Evolutionary conservation across 768 basidiomycete species (phyloP), one percentile per base, ranked within the genome.

Genomic region (Piloderma croceum): DNA sequence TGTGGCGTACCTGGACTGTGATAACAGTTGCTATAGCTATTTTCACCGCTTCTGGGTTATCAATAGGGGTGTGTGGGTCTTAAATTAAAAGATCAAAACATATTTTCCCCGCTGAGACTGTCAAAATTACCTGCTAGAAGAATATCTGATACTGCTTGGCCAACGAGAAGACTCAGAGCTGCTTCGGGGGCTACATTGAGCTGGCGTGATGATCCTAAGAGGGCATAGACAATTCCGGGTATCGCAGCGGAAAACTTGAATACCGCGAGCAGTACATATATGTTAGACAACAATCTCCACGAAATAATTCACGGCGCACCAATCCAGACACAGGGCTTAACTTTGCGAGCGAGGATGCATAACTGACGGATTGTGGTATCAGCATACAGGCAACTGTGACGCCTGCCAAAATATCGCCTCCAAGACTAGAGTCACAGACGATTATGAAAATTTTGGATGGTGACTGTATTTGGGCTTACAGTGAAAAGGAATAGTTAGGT

Each of bases 121-220:
- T 87, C 7, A 96, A 67, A 1, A 93, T 81, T 2, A 92, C 92
- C 56, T 97, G n/a, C n/a, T n/a, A 73, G 73, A 7, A 84, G 70
- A 38, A 79, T 71, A 12, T 89, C 83, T 24, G 78, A 71, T 21
- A 96, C 70, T 3, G 90, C 81, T 62, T 94, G 91, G 5, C 92
- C 92, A 22, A 96, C 75, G 4, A 97, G 71, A 24, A 97, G 67
- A 46, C 83, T 87, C 7, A 96, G 68, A 1, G 92, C 81, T 2
- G 93, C 92, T 56, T 97, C 92, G 2, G 93, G 86, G 3, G 84
- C 90, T 27, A 89, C 85, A 47, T 83, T 88, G 7, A 89, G 73
- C 48, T 86, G 86, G 21, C 77, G 70, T 9, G 80, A 92, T 19
- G 85, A 88, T 13, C 93, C 93, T 4, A 96, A 73, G n/a, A 94